Conservation (phyloP, 306 rosid species). For the Biancaea sappan region DNA sequence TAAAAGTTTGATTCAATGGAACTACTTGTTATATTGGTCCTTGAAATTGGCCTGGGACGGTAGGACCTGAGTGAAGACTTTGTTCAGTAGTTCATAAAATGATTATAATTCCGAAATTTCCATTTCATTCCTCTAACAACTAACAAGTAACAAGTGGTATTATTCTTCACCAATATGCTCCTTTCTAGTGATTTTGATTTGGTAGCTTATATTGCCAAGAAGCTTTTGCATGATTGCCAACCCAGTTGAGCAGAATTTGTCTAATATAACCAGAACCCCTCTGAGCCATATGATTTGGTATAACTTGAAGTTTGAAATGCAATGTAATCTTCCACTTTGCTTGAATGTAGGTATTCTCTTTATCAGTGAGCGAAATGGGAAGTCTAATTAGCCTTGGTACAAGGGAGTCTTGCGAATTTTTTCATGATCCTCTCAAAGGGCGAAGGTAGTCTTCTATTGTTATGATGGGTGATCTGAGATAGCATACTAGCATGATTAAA, state of each 20-base stretch:
- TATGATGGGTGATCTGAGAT: too few species aligned
- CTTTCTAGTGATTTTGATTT: neutral
- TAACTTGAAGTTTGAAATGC: constrained; percentile 1
- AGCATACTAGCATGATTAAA: too few species aligned
- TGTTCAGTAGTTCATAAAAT: neutral
- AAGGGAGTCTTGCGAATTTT: constrained; percentile 72
- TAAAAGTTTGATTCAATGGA: neutral
- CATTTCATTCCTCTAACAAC: neutral
- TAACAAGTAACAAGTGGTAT: neutral
- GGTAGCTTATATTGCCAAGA: too few species aligned
- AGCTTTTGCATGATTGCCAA: too few species aligned
- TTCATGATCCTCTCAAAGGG: constrained; percentile 69
- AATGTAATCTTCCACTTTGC: constrained; percentile 32
- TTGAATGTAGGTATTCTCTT: constrained; percentile 71
- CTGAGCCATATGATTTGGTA: too few species aligned
- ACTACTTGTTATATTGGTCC: neutral
- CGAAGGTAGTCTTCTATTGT: constrained; percentile 54
- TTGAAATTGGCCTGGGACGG: too few species aligned
- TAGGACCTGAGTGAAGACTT: neutral
- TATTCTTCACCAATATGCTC: neutral
- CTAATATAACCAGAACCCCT: too few species aligned
- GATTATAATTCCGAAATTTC: too few species aligned
- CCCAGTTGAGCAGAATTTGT: too few species aligned
- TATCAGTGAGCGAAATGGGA: constrained; percentile 88
- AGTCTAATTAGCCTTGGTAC: constrained; percentile 69